Base-by-base conservation (phyloP, 2,329 filamentous ascomycete genomes). In the Penicillium sp. region DNA sequence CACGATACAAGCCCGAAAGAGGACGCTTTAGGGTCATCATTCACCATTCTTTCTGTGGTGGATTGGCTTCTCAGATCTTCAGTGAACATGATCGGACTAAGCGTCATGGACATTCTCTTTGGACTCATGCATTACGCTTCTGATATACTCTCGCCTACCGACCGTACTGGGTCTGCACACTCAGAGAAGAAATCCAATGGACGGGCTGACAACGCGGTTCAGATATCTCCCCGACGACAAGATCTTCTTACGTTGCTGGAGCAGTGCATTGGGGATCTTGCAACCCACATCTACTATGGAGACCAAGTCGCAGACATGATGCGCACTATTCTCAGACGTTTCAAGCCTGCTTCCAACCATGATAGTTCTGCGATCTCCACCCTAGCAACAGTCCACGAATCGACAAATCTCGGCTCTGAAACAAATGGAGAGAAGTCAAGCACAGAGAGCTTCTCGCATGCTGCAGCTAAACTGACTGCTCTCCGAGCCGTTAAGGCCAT, bases 241-340 rank as follows among this genome's bases (percentile, higher is more conserved):
- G 81, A 86, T 61, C 79, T 97, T 14, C 76, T 96, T 27, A 73
- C 78, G 32, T 83, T 86, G 30, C 81, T 97, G 14, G 87, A 94
- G 69, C 81, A 84, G 62, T 96, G 90, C 73, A 91, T 97, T 57
- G 91, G 91, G n/a, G 85, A 92, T 69, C 78, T 99, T 27, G 91
- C 92, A 2, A 96, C 90, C 0, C 94, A 99, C 68, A 87, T 97
- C 30, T 99, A 99, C 77, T 99, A 99, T 70, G 90, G 90, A 1
- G 93, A 97, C 64, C 94, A 99, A 72, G 90, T 97, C 51, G 86
- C 89, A 1, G 94, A 99, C 72, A 97, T 97, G 91, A 85, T 97
- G 47, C 83, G 86, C 18, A 85, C 90, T 0, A 87, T 97, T 41
- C 76, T 97, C 14, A 77, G 83, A 29, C 87, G 91, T 18, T 79